Conservation (phyloP, 1,284 basidiomycete species). For the Apiotrichum sp. region DNA sequence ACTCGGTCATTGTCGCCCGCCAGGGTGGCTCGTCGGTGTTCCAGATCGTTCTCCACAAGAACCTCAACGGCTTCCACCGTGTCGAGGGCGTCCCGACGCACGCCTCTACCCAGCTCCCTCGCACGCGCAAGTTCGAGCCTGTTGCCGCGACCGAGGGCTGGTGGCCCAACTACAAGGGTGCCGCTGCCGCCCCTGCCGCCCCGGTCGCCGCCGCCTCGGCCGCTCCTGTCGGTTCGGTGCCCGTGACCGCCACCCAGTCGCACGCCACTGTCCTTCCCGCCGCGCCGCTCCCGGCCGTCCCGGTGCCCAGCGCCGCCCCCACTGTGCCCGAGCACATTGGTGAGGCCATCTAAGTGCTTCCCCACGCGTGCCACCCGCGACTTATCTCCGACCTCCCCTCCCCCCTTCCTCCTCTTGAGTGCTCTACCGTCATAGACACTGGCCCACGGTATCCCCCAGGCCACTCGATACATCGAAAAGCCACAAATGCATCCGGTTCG, state of each 20-base stretch:
- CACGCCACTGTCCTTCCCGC: not conserved
- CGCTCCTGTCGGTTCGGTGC: not conserved
- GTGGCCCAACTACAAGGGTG: conserved; percentile 25
- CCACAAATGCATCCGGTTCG: too few relatives aligned
- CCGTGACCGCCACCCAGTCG: not conserved
- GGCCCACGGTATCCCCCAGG: too few relatives aligned
- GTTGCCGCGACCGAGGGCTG: conserved; percentile 32
- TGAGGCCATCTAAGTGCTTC: too few relatives aligned
- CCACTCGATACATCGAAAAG: too few relatives aligned
- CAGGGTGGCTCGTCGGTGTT: conserved; percentile 84
- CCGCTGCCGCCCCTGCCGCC: not conserved
- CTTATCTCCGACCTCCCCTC: too few relatives aligned
- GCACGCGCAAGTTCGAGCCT: conserved; percentile 13
- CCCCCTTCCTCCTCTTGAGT: too few relatives aligned
- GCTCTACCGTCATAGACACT: too few relatives aligned
- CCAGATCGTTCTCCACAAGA: conserved; percentile 96
- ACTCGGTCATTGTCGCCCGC: conserved; percentile 52
- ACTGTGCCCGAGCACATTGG: too few relatives aligned
- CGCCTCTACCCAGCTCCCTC: conserved; percentile 35
- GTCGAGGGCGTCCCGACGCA: conserved; percentile 70
- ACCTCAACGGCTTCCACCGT: conserved; percentile 89
- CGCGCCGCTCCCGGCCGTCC: too few relatives aligned
- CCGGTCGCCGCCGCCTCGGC: not conserved
- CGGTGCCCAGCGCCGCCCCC: too few relatives aligned
- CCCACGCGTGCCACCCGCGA: too few relatives aligned